Evolutionary conservation across 306 rosid species (phyloP).

Genomic region (Purshia tridentata): DNA sequence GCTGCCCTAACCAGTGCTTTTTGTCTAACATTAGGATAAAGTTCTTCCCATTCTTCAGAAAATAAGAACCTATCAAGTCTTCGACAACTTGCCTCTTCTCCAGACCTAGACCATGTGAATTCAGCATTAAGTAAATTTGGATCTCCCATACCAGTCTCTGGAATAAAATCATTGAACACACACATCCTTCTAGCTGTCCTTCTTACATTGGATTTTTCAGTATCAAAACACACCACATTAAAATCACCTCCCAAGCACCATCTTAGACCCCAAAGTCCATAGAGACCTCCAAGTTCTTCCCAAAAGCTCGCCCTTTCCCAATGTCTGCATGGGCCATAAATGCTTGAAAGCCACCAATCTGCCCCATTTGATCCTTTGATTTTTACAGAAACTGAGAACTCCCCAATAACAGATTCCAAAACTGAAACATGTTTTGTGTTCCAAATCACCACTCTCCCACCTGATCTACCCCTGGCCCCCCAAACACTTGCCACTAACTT

Average conservation of each 20-base stretch:
- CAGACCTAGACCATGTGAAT: background rate
- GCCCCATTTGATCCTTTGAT: rapidly evolving
- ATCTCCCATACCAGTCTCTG: background rate
- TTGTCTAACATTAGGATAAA: background rate
- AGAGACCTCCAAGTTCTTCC: background rate
- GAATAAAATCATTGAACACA: background rate
- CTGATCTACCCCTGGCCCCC: background rate
- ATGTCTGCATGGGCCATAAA: background rate
- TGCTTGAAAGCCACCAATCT: background rate
- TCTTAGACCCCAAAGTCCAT: background rate
- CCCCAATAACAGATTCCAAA: background rate
- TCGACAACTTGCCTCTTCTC: too few species aligned
- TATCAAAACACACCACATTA: too few species aligned
- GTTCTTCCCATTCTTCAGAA: background rate
- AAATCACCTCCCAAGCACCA: background rate
- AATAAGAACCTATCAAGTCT: background rate
- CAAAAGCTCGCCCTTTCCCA: background rate
- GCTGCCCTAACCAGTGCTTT: background rate
- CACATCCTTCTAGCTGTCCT: background rate
- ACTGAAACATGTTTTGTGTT: background rate
- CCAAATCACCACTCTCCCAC: background rate
- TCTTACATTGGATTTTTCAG: background rate
- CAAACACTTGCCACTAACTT: background rate
- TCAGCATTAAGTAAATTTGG: background rate
- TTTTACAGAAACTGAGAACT: background rate